Base-by-base conservation (phyloP, 2,329 filamentous ascomycete species). In the Penicillium sp. region DNA sequence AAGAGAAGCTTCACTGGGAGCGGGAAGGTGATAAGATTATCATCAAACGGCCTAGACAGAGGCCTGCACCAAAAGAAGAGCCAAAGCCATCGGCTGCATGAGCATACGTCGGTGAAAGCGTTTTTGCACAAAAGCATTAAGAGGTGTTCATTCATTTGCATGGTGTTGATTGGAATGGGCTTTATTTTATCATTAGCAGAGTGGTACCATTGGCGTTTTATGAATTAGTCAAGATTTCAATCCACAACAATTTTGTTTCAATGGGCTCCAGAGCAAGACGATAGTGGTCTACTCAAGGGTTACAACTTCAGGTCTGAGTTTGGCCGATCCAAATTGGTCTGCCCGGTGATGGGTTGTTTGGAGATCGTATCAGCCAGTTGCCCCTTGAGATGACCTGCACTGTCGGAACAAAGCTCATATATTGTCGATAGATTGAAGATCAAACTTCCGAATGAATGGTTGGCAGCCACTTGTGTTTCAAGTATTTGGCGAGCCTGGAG, bases 391-490 rank as follows among this genome's bases (percentile, higher is more conserved):
- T 81, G 81, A 46, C 84, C 79, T 40, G 90, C 84, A 58, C 84
- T 83, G 64, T 97, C 92, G 0, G 90, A 92, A 69, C 90, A 94
- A 7, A 97, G 81, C 74, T 97, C 94, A 70, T 96, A 97, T 65
- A 96, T 85, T 0, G 93, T 97, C 10, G 87, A 86, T 11, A 99
- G 75, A 70, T 97, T 97, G 75, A 97, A 96, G 0, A 95, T 83
- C 2, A 96, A 76, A 0, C 90, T 90, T 59, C 90, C 87, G 54
- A 93, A 97, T 0, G 85, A 83, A 39, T 84, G 78, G 1, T 86
- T 84, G 0, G 78, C 71, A 3, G 84, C 79, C 0, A 92, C 79
- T 10, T 95, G 75, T 0, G 76, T 74, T 65, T 93, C 88, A 3
- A 97, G 77, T 1, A 90, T 74, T 11, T 79, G 73, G 13, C 85